A percentile compares a stretch with the other conserved stretches of the same genome.
Conservation (phyloP, 176 grass and related monocot genomes). For the Ensete glaucum region DNA sequence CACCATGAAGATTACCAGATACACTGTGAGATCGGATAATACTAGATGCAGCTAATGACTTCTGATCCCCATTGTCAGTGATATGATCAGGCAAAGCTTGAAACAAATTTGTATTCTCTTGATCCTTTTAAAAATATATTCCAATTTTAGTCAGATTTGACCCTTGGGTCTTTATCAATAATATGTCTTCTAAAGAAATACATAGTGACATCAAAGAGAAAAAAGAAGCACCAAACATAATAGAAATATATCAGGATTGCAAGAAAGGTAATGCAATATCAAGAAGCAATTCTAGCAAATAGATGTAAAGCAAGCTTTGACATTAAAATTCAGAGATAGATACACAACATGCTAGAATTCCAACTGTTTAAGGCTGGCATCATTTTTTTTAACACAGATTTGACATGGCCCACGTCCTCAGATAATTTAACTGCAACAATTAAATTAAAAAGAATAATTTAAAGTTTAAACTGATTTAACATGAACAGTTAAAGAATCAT, state of each 20-base stretch:
- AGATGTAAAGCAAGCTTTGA: neutral
- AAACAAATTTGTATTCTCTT: constrained; percentile 39
- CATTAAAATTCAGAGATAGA: neutral
- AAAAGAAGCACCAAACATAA: neutral
- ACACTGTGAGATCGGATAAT: constrained; percentile 83
- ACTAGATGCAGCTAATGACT: constrained; percentile 46
- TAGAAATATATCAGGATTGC: neutral
- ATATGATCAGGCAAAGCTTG: constrained; percentile 34
- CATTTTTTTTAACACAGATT: too few relatives aligned
- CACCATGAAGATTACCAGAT: constrained; percentile 63
- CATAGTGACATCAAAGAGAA: neutral
- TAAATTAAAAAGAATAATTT: too few relatives aligned
- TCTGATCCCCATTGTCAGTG: constrained; percentile 41
- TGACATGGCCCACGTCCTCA: too few relatives aligned
- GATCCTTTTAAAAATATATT: constrained; percentile 29
- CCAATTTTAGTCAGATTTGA: neutral
- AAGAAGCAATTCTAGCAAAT: neutral
- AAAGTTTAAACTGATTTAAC: too few relatives aligned
- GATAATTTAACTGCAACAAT: too few relatives aligned
- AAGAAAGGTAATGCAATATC: neutral
- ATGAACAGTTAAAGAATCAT: too few relatives aligned
- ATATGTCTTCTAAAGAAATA: neutral
- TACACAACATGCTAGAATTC: neutral
- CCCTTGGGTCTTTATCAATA: neutral
- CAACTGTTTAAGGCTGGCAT: too few relatives aligned